These are phyloP conservation scores for Trichoderma aggressivum DNA, from an alignment of 2,329 filamentous ascomycete genomes.

Conservation along the genomic window DNA sequence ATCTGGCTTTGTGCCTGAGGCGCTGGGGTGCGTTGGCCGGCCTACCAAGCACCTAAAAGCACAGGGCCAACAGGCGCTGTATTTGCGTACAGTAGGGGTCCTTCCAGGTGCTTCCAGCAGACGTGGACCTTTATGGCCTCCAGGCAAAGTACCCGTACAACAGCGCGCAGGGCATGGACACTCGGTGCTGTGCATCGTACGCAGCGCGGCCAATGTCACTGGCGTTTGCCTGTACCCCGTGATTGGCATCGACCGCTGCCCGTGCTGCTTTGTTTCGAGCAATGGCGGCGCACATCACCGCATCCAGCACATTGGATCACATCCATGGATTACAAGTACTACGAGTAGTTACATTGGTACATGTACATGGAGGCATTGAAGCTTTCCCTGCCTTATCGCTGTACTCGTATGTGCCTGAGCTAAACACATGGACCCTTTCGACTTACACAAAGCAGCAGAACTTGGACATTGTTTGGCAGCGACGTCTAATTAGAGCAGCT, in stretches of 20 bases:
- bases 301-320: neutral
- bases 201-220: conserved; percentile 1
- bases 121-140: neutral
- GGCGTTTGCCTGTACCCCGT: conserved; percentile 1
- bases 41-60: neutral
- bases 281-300: neutral
- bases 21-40: neutral
- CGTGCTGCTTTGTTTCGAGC: neutral
- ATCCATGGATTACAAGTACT: no score
- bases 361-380: neutral
- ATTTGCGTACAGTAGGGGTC: neutral
- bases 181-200: neutral
- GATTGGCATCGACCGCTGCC: neutral
- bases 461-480: neutral
- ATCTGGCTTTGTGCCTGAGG: neutral
- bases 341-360: no score
- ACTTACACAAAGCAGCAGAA: neutral
- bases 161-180: neutral
- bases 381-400: neutral
- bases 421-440: neutral
- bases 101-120: neutral
- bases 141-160: neutral
- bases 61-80: neutral
- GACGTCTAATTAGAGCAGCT: neutral
- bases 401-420: neutral